phyloP scores from a whole-genome alignment of 768 basidiomycete genomes.

The Kondoa malvinella region DNA sequence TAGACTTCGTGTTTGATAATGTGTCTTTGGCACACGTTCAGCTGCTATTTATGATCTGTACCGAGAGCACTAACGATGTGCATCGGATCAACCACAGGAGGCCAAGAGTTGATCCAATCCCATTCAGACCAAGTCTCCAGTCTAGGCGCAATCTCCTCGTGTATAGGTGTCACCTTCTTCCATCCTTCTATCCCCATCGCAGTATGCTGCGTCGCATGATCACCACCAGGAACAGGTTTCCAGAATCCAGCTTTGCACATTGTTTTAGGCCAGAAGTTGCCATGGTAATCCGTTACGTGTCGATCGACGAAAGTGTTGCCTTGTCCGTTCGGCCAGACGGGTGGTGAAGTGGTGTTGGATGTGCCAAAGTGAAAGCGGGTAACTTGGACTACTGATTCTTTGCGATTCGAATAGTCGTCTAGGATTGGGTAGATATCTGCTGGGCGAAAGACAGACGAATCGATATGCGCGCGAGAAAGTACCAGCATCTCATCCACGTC shows the following conservation, averaged over 20 bases:
- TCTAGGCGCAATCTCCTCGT: not conserved
- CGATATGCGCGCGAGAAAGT: conserved; percentile 4
- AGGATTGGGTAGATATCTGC: not conserved
- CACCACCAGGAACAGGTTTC: not conserved
- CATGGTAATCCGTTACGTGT: not conserved
- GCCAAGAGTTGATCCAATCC: conserved; percentile 6
- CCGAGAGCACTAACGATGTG: not conserved
- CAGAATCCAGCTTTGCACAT: conserved; percentile 5
- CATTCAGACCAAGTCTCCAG: not conserved
- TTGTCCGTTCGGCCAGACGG: conserved; percentile 1
- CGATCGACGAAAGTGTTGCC: conserved; percentile 5
- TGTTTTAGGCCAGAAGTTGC: conserved; percentile 8
- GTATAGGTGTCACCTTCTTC: not conserved
- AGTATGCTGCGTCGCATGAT: conserved; percentile 5
- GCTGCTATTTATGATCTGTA: not conserved
- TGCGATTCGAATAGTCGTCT: not conserved
- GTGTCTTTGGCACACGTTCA: not conserved
- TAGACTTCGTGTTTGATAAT: not conserved
- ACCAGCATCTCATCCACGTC: conserved; percentile 18
- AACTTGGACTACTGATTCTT: conserved; percentile 4
- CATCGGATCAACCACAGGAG: conserved; percentile 2
- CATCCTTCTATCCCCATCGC: conserved; percentile 2
- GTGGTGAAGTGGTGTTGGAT: not conserved
- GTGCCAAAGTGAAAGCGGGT: conserved; percentile 6
- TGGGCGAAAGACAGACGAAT: not conserved